Evolutionary conservation across 805 yeast species (phyloP).

Genomic region (Saturnispora galanensis): DNA sequence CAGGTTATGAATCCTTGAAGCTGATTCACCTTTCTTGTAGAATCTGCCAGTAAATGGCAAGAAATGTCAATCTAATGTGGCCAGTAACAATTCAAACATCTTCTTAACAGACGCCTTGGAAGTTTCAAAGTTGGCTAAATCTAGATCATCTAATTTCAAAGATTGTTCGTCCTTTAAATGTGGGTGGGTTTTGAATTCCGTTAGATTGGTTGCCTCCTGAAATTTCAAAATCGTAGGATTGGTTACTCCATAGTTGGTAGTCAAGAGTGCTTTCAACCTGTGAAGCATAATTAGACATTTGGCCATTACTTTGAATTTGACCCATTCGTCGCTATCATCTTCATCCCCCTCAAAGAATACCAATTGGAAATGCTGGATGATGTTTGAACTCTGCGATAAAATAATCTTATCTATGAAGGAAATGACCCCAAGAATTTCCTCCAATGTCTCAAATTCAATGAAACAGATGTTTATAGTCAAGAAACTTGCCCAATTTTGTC

Average conservation of each 20-base stretch:
- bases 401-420: constrained; percentile 35
- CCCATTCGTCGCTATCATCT: constrained; percentile 8
- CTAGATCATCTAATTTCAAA: constrained; percentile 4
- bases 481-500: constrained; percentile 17
- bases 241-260: constrained; percentile 15
- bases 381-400: constrained; percentile 13
- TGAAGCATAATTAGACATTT: constrained; percentile 14
- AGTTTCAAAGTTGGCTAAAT: constrained; percentile 1
- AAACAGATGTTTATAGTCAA: constrained; percentile 32
- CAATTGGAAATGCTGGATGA: constrained; percentile 6
- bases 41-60: no score
- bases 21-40: no score
- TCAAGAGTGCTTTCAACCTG: constrained; percentile 11
- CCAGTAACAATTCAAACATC: constrained; percentile 2
- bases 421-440: constrained; percentile 41
- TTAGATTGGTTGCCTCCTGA: constrained; percentile 14
- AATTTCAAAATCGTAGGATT: constrained; percentile 16
- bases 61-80: neutral
- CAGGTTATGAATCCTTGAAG: no score
- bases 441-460: constrained; percentile 33
- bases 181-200: constrained; percentile 14
- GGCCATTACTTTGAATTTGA: constrained; percentile 9
- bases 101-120: neutral
- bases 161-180: constrained; percentile 10
- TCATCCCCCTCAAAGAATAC: constrained; percentile 11